phyloP scores from a whole-genome alignment of 495 filamentous ascomycete genomes.

The Chaetomium tenue region DNA sequence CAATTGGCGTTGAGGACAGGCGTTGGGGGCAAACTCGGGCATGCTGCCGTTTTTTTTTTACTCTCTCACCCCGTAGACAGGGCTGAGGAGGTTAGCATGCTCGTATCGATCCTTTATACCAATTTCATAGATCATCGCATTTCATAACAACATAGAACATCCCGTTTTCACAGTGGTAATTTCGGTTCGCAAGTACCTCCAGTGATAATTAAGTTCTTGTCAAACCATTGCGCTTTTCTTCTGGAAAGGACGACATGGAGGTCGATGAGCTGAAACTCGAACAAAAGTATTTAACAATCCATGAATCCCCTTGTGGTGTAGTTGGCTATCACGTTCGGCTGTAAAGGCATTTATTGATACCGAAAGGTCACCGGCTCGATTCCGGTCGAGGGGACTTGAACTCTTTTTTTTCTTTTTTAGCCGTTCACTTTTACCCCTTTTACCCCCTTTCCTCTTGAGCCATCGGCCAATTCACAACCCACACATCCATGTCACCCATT shows the following conservation, averaged over 20 bases:
- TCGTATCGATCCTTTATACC: conserved; percentile 4
- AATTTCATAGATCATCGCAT: background rate
- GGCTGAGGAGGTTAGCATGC: background rate
- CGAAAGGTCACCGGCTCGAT: conserved; percentile 31
- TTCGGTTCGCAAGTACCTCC: background rate
- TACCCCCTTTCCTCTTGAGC: background rate
- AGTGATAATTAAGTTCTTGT: too few relatives aligned
- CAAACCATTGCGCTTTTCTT: too few relatives aligned
- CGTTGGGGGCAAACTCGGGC: background rate
- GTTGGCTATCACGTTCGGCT: conserved; percentile 31
- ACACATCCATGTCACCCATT: too few relatives aligned
- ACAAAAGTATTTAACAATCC: background rate
- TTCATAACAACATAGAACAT: background rate
- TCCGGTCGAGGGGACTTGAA: conserved; percentile 24
- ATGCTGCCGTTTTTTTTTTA: background rate
- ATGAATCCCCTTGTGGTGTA: conserved; percentile 28
- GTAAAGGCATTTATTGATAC: conserved; percentile 26
- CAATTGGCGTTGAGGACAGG: conserved; percentile 18
- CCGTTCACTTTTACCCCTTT: background rate
- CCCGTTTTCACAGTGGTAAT: background rate
- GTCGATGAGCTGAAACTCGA: background rate
- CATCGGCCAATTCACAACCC: background rate
- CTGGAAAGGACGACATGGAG: too few relatives aligned
- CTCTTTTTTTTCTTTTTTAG: conserved; percentile 2
- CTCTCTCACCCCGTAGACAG: background rate